Evolutionary conservation across 2,329 filamentous ascomycete genomes (phyloP), one percentile per base, ranked within the genome.

Genomic region (Parascedosporium putredinis): DNA sequence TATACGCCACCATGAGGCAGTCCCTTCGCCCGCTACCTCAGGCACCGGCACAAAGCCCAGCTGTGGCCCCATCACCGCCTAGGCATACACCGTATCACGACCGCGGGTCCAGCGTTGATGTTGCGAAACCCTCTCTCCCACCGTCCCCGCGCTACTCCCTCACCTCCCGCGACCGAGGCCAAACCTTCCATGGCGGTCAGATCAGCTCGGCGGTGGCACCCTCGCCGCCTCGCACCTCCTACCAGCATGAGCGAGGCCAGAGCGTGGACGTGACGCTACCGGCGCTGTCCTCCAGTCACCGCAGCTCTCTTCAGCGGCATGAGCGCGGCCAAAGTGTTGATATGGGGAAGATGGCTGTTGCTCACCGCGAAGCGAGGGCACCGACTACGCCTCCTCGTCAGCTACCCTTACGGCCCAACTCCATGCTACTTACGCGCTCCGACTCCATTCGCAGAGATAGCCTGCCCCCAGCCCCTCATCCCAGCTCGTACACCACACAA

Each of bases 21-120:
- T 89, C 87, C 20, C 71, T 95, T 53, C 81, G 88, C 45, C 86
- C 86, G 22, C 73, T 89, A 5, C 79, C 83, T 3, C 84, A 86
- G 60, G 71, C 78, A 1, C 83, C 85, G 3, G 76, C 72, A 14
- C 57, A 50, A 16, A 49, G 49, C 16, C 46, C 49, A 9, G 36
- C 44, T n/a, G 33, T 16, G 22, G 20, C 49, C 18, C 40, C 47
- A 8, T 44, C 7, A 52, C 59, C 14, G 51, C 60, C 10, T 58
- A 61, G 51, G 60, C 60, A 10, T 22, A 23, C 47, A 3, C 47
- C 7, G 3, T 31, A 59, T 44, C 66, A 75, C 57, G 73, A 74
- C 38, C 76, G 81, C 50, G 81, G 79, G 59, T 73, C 85, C 56
- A 87, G 80, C 40, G 60, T 86, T 49, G 81, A 84, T 55, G 74